phyloP scores from a whole-genome alignment of 257 asterid genomes.

The Misopates orontium region DNA sequence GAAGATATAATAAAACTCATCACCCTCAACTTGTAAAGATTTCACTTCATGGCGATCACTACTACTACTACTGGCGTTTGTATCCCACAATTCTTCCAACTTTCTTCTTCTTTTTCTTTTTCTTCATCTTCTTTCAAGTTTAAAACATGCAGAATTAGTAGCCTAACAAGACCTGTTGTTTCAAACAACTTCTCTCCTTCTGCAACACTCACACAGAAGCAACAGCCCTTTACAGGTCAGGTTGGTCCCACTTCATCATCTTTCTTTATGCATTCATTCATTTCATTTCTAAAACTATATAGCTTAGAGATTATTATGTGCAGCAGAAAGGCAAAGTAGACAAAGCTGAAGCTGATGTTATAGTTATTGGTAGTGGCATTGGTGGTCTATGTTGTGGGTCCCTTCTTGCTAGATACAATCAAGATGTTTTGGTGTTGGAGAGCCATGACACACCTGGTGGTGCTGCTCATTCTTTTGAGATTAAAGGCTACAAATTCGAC shows the following conservation, averaged over 20 bases:
- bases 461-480: constrained; percentile 88
- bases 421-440: constrained; percentile 81
- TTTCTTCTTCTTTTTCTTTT: no score
- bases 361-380: constrained; percentile 91
- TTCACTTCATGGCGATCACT: no score
- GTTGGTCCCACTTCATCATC: no score
- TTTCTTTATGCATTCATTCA: no score
- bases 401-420: constrained; percentile 82
- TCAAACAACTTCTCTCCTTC: constrained; percentile 21
- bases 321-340: constrained; percentile 73
- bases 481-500: constrained; percentile 78
- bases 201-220: constrained; percentile 31
- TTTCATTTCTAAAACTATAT: no score
- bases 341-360: constrained; percentile 79
- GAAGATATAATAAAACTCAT: neutral
- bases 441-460: constrained; percentile 95
- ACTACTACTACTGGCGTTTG: constrained; percentile 14
- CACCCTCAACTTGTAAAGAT: no score
- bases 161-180: constrained; percentile 23
- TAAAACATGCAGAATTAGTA: no score
- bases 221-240: constrained; percentile 39
- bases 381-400: constrained; percentile 88
- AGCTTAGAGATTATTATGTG: no score
- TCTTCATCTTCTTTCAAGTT: no score
- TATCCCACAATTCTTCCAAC: constrained; percentile 7